Base-by-base conservation (phyloP, 768 basidiomycete species). In the Tulasnella sp. region DNA sequence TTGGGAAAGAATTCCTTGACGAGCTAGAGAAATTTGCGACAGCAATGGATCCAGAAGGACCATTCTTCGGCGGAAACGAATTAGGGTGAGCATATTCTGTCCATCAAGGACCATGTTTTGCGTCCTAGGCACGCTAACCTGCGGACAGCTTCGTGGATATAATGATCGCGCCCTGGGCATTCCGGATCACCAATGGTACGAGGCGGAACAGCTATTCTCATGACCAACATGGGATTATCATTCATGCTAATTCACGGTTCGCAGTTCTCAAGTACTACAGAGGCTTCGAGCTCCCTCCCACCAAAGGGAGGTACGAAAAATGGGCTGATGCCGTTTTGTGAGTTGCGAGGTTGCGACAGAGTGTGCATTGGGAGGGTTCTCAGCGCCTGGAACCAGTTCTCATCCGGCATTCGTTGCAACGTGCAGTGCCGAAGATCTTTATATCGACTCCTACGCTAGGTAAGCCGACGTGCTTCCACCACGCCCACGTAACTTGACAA, bases 151-250 rank as follows among this genome's bases (percentile, higher is more conserved):
- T 88, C 86, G 86, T 87, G 5, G 92, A 93, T 80, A 86, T 91
- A 70, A 89, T 92, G 87, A 91, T 86, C 15, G 91, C 86, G 13
- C 92, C 92, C 11, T 93, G 92, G 93, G 79, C 80, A 88, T 85
- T 42, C 46, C 29, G 42, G 35, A n/a, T 57, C 5, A 61, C 48
- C n/a, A 76, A 76, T 61, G 75, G 75, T 76, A 16, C 61, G 46
- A 42, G 23, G 15, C 32, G 0, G 0, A 1, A 15, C 26, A 57
- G 55, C 7, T 32, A 20, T 1, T 26, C 55, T 23, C 32, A 26
- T 39, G 26, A 1, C 32, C 20, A 46, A 55, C 51, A 48, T 29
- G 10, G 55, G 29, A 40, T 11, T 35, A 26, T 35, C 9, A 29
- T 26, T 51, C 51, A 7, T 51, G 26, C 9, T 20, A 9, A 70